Evolutionary conservation across 2,329 filamentous ascomycete genomes (phyloP).

Genomic region (Furcasterigmium sp.): DNA sequence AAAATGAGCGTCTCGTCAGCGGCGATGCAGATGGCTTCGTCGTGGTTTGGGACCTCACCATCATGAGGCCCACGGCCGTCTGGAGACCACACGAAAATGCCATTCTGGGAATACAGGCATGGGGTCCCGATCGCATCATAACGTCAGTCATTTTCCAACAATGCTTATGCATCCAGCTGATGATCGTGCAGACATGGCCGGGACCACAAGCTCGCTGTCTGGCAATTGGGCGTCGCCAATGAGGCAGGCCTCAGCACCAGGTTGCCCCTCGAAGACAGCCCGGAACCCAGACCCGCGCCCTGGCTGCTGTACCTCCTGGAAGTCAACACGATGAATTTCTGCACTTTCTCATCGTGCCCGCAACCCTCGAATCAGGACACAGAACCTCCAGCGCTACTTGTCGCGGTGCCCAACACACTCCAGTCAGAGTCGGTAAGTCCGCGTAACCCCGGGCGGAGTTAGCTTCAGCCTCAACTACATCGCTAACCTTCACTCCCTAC

Average conservation of each 20-base stretch:
- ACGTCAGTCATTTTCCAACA: constrained; percentile 55
- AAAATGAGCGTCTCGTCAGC: constrained; percentile 73
- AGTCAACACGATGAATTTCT: constrained; percentile 95
- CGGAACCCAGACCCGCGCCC: constrained; percentile 53
- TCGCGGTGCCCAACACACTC: constrained; percentile 78
- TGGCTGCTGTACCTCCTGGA: constrained; percentile 81
- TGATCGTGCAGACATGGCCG: constrained; percentile 66
- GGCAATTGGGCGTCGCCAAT: constrained; percentile 62
- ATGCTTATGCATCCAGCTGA: neutral
- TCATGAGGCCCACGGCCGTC: constrained; percentile 73
- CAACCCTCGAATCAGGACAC: neutral
- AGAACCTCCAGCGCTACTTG: constrained; percentile 34
- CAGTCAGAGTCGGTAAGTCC: constrained; percentile 61
- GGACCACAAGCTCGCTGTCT: constrained; percentile 81
- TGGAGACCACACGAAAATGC: constrained; percentile 81
- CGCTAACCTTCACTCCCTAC: neutral
- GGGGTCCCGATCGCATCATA: constrained; percentile 69
- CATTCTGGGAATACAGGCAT: constrained; percentile 69
- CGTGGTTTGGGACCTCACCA: constrained; percentile 77
- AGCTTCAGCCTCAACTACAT: too few species aligned
- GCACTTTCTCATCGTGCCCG: constrained; percentile 64
- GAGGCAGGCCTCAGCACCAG: constrained; percentile 60
- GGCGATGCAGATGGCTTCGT: constrained; percentile 90
- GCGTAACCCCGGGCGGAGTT: constrained; percentile 6
- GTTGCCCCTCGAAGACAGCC: constrained; percentile 63